phyloP scores from a whole-genome alignment of 2,329 filamentous ascomycete genomes.

The Fusarium sp. region DNA sequence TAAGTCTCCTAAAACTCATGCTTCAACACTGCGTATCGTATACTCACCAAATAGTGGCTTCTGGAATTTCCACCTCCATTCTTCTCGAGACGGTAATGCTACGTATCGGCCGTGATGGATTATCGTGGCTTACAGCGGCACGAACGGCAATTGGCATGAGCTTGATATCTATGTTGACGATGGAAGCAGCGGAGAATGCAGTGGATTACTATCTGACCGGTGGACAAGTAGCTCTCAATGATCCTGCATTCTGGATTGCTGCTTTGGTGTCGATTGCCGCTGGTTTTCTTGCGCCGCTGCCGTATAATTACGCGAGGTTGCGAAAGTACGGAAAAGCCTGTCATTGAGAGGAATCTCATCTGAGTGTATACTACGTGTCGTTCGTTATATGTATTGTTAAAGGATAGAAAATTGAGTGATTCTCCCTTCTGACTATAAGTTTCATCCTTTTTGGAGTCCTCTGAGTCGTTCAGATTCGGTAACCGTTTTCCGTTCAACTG shows the following conservation, averaged over 20 bases:
- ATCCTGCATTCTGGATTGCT: slow-evolving; percentile 65
- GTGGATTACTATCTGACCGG: slow-evolving; percentile 69
- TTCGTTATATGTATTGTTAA: fast-evolving
- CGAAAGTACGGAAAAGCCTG: slow-evolving; percentile 63
- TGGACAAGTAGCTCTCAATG: slow-evolving; percentile 61
- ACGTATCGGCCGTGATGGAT: slow-evolving; percentile 60
- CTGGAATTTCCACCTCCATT: slow-evolving; percentile 65
- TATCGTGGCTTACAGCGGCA: slow-evolving; percentile 61
- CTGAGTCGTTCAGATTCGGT: neutral
- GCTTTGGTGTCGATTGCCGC: slow-evolving; percentile 60
- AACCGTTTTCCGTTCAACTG: neutral
- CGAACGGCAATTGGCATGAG: slow-evolving; percentile 71
- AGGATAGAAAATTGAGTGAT: fast-evolving
- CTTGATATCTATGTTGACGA: slow-evolving; percentile 69
- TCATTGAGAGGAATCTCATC: slow-evolving; percentile 51
- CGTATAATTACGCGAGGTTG: slow-evolving; percentile 66
- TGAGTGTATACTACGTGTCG: neutral
- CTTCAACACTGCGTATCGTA: fast-evolving
- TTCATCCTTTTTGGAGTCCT: neutral
- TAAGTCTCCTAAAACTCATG: slow-evolving; percentile 43
- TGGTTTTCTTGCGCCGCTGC: slow-evolving; percentile 64
- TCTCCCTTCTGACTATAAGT: neutral
- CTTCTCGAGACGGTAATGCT: slow-evolving; percentile 66
- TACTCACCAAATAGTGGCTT: slow-evolving; percentile 57
- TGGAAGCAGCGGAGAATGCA: slow-evolving; percentile 67